Base-by-base conservation (phyloP, 164 flowering plant species). In the Dillenia turbinata region DNA sequence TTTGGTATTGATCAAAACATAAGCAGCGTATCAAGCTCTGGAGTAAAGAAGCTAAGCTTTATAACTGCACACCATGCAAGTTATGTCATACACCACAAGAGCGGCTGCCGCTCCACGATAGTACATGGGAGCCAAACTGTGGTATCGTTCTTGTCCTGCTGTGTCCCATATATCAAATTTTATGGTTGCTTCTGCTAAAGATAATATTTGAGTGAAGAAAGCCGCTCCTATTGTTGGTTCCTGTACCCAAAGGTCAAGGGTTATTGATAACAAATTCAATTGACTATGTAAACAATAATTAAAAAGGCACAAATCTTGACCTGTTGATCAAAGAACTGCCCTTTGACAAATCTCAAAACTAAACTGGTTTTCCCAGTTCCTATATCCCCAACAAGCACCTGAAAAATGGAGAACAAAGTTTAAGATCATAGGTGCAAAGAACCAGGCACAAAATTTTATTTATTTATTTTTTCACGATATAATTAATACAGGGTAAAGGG, bases 141-240 rank as follows among this genome's bases (percentile, higher is more conserved):
- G 85, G 62, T 83, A 85, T 56, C 90, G 62, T 56, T 85, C 90
- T 62, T 85, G 90, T 26, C 87, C 90, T 22, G 87, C 90, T 16
- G 90, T 85, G 64, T 85, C 90, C 90, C 87, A 85, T 26, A 85
- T 83, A 58, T 85, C 87, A 60, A 85, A 85, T 61, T 85, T 85
- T 54, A 85, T 79, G 7, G 85, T 85, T 2, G 79, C 78, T 62
- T 81, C 79, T 49, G 63, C 60, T 19, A 83, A 58, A 9, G 85
- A 69, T 58, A 83, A n/a, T 44, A 73, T 71, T 57, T 83, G 87
- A 0, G 90, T 70, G 71, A 85, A 83, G 68, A 85, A 85, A 2
- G 90, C 90, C 14, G 90, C 90, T 52, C 88, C 90, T 4, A 83
- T 73, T 9, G 90, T 85, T 3, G 88, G 75, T 71, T 83, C 88